Evolutionary conservation across 306 rosid species (phyloP).

Genomic region (Castanea sativa): DNA sequence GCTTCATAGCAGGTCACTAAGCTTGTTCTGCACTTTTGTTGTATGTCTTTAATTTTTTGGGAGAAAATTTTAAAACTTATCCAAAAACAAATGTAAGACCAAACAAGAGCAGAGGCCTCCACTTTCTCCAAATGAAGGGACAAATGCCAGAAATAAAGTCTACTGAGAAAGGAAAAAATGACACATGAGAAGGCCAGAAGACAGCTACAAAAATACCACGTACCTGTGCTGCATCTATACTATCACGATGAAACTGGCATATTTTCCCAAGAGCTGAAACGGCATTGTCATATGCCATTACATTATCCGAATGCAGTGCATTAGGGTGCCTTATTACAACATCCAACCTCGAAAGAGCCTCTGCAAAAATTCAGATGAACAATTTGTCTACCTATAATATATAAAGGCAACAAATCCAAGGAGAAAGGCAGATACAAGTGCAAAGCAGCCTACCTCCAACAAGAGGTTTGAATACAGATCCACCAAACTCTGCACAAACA

Average conservation of each 20-base stretch:
- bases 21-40: no score
- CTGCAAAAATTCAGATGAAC: slow-evolving; percentile 44
- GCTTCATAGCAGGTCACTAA: no score
- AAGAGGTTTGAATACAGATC: slow-evolving; percentile 78
- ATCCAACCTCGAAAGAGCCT: slow-evolving; percentile 87
- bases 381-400: slow-evolving; percentile 2
- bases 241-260: slow-evolving; percentile 84
- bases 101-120: not conserved
- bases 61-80: no score
- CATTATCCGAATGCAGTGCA: slow-evolving; percentile 64
- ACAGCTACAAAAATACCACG: slow-evolving; percentile 9
- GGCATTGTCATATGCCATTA: slow-evolving; percentile 97
- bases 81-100: not conserved
- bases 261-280: slow-evolving; percentile 96
- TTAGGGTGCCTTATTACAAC: slow-evolving; percentile 84
- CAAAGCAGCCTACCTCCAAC: slow-evolving; percentile 60
- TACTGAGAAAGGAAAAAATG: not conserved
- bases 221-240: slow-evolving; percentile 93
- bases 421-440: slow-evolving; percentile 5
- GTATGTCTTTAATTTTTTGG: no score
- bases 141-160: not conserved
- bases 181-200: not conserved
- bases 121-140: not conserved
- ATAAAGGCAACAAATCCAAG: not conserved
- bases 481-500: slow-evolving; percentile 96